phyloP scores from a whole-genome alignment of 202 grass and related monocot genomes.

The Setaria italica region DNA sequence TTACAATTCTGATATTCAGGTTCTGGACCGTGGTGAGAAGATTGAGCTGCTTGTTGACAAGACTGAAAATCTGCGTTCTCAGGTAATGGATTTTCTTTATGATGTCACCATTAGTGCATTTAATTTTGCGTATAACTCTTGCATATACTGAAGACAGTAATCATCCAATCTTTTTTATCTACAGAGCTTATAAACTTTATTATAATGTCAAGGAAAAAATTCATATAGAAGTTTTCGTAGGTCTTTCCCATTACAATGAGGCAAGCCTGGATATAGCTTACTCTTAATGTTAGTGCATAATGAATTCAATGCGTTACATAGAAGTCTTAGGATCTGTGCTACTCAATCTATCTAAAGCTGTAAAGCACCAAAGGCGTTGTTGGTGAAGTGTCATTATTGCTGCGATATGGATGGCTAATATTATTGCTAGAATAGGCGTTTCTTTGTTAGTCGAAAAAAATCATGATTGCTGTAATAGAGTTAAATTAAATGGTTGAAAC shows the following conservation, averaged over 20 bases:
- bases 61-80: slow-evolving; percentile 85
- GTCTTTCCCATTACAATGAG: background rate
- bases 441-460: background rate
- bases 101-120: background rate
- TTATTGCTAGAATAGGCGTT: background rate
- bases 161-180: background rate
- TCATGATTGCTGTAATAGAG: background rate
- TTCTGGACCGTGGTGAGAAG: slow-evolving; percentile 87
- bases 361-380: background rate
- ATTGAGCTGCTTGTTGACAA: slow-evolving; percentile 93
- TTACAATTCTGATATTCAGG: slow-evolving; percentile 51
- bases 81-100: slow-evolving; percentile 50
- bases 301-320: background rate
- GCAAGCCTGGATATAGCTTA: background rate
- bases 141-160: background rate
- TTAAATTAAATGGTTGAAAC: slow-evolving; percentile 7
- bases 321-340: background rate
- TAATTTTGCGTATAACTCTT: background rate
- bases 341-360: background rate
- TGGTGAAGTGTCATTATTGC: slow-evolving; percentile 24
- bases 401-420: background rate
- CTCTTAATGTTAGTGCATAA: background rate
- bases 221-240: background rate
- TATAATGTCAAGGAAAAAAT: background rate
- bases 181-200: background rate